Evolutionary conservation across 192 early-diverging fungal genomes (phyloP).

Genomic region (Coemansia sp.): DNA sequence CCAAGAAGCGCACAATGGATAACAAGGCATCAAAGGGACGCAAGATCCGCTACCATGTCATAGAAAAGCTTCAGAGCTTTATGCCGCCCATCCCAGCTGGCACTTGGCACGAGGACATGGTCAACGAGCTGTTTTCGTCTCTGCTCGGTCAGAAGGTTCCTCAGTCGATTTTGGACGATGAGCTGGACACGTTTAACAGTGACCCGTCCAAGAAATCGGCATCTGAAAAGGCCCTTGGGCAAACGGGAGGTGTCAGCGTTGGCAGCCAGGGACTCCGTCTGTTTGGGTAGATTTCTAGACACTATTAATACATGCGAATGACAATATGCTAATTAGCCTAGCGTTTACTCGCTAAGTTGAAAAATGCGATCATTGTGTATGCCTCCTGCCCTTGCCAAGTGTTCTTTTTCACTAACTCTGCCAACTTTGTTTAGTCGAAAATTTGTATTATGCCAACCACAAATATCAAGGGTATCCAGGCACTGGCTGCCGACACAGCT

Average conservation of each 20-base stretch:
- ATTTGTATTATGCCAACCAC: constrained; percentile 2
- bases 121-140: constrained; percentile 85
- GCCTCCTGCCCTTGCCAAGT: neutral
- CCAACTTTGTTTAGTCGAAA: neutral
- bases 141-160: constrained; percentile 74
- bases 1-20: constrained; percentile 76
- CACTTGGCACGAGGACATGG: constrained; percentile 94
- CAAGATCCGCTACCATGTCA: constrained; percentile 90
- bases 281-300: constrained; percentile 32
- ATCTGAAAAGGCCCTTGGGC: constrained; percentile 13
- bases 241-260: constrained; percentile 24
- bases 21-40: constrained; percentile 92
- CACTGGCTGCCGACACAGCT: constrained; percentile 19
- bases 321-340: neutral
- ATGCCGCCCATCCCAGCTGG: constrained; percentile 92
- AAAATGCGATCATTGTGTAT: neutral
- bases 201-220: neutral
- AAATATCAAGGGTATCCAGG: neutral
- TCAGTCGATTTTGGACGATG: constrained; percentile 45
- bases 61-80: constrained; percentile 96
- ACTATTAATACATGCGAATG: neutral
- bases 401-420: neutral
- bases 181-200: constrained; percentile 12
- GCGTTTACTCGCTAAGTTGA: neutral
- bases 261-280: constrained; percentile 38